Base-by-base conservation (phyloP, 2,329 filamentous ascomycete genomes). In the Neopestalotiopsis sp. region DNA sequence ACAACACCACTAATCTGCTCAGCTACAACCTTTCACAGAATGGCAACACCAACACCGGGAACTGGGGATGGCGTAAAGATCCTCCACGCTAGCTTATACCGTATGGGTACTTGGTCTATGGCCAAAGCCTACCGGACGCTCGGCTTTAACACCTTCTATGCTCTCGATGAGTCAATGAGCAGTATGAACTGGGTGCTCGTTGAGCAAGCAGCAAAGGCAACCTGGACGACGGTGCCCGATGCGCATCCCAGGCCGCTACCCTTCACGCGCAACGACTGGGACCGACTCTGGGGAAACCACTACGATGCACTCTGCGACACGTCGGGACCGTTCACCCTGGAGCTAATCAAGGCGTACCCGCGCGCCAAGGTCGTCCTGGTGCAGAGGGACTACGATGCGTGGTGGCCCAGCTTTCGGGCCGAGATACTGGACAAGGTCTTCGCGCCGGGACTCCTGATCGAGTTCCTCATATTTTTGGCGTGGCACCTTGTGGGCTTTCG, bases 401-500 rank as follows among this genome's bases (percentile, higher is more conserved):
- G 74, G 74, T 75, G 72, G 73, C 58, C 42, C 5, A 74, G 73
- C 66, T 73, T 69, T 53, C 56, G 65, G 17, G 68, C 78, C 74
- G 66, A 67, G 67, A 34, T 74, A 71, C 10, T 70, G 49, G 66
- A 75, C 32, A 45, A 80, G 40, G 17, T 70, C 6, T 71, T 66
- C 24, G 40, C 42, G 24, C 65, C 53, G 13, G 24, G 24, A 28
- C 34, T 38, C 10, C 34, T 68, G 9, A 9, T 34, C 10, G 20
- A 56, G 30, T 14, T 67, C 28, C 5, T 67, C 6, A 17, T 64
- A 17, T 63, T 65, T 17, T 34, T 68, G 17, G 12, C 45, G 3
- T 49, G 49, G 12, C 72, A 75, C 4, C 73, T 71, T 72, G 75
- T 81, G 20, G 80, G 61, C 2, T n/a, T 63, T 14, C 61, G 61